Evolutionary conservation across 1,284 basidiomycete species (phyloP), one percentile per base, ranked within the genome.

Genomic region (Fomitopsis schrenkii): DNA sequence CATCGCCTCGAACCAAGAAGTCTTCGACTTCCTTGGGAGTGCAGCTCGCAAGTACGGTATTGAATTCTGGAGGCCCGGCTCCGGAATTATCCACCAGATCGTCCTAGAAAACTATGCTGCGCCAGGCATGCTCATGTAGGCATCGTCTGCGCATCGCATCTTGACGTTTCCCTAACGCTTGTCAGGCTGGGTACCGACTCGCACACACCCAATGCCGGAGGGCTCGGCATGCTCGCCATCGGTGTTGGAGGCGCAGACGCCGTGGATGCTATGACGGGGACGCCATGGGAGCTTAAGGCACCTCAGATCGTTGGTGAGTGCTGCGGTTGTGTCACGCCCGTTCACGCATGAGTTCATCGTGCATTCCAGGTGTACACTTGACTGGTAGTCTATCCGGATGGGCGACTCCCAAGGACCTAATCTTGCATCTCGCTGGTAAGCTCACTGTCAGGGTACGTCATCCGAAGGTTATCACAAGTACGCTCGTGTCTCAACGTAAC

Each of bases 181-280:
- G 26, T 36, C 61, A 91, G 90, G 89, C 75, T 91, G 38, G 90
- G 90, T 57, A 92, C 90, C 85, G 97, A 99, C 77, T 97, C 94
- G 36, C 97, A 99, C 77, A 99, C 97, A 5, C 97, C 97, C 8
- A 99, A 99, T 74, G 97, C 97, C 46, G 95, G 96, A 64, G 97
- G 97, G 55, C 85, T 99, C 59, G 97, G 97, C n/a, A 87, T 97
- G 83, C 85, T 99, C 63, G 97, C 97, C 9, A 98, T 98, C 62
- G 97, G 97, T 64, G 97, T 99, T 28, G 97, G 97, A 66, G 97
- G 97, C 63, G 97, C 97, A 22, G 97, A 99, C 74, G 97, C 97
- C 19, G 97, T 99, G 36, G 97, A 99, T 75, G 97, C 95, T 15
- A 92, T 99, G 88, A 98, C 97, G 9, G 91, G 93, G 63, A 98